These are phyloP conservation scores for Dactylellina sp. DNA, from an alignment of 2,329 filamentous ascomycete species.

Conservation along the genomic window DNA sequence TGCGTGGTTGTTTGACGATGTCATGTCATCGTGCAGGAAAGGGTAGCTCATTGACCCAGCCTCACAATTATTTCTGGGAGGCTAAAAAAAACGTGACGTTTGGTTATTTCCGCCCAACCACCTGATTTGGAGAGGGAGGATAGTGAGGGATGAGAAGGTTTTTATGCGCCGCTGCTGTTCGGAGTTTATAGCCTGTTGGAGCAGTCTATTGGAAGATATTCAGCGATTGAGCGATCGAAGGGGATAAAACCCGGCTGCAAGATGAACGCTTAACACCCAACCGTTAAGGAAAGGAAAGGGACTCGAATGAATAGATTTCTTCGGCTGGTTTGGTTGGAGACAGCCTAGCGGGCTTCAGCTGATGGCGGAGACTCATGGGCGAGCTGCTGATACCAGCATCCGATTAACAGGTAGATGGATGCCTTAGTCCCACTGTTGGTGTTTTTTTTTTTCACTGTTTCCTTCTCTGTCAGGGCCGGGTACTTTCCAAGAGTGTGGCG, in stretches of 20 bases:
- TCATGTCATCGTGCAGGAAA: conserved; percentile 48
- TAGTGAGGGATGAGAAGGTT: conserved; percentile 29
- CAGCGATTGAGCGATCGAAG: conserved; percentile 16
- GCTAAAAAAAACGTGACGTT: conserved; percentile 12
- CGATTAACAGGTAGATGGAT: conserved; percentile 16
- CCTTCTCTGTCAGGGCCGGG: no score
- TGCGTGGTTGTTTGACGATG: conserved; percentile 53
- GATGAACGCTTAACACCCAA: no score
- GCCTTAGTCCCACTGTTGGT: no score
- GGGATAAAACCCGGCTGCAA: conserved; percentile 16
- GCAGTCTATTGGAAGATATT: conserved; percentile 27
- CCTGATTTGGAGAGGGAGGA: conserved; percentile 40
- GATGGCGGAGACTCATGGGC: conserved; percentile 41
- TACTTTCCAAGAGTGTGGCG: no score
- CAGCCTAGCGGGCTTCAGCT: no score
- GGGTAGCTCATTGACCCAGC: conserved; percentile 54
- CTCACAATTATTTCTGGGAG: conserved; percentile 33
- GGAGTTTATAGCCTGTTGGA: conserved; percentile 28
- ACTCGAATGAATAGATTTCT: no score
- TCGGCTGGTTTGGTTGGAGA: neutral
- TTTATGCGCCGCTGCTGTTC: conserved; percentile 49
- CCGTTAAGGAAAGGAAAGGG: no score
- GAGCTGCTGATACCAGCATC: conserved; percentile 9
- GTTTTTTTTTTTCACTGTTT: no score
- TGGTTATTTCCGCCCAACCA: conserved; percentile 37